These are phyloP conservation scores for Globisporangium nodosum DNA, from an alignment of 352 stramenopile genomes.

Conservation along the genomic window DNA sequence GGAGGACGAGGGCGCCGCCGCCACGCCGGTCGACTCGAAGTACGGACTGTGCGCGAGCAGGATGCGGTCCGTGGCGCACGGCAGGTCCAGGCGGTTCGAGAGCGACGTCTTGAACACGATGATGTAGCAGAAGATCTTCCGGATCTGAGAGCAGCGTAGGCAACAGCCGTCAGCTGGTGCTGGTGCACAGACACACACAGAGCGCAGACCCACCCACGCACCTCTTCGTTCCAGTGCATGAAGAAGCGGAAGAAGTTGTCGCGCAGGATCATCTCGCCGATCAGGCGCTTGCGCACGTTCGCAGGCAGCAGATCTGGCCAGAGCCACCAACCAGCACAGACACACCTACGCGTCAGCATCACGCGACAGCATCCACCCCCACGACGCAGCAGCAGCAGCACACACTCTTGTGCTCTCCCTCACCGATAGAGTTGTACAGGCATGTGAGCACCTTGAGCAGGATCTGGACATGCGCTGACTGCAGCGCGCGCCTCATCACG, in stretches of 20 bases:
- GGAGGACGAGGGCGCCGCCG: conserved; percentile 9
- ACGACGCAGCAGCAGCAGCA: background rate
- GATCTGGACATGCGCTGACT: conserved; percentile 78
- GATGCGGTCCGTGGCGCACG: conserved; percentile 65
- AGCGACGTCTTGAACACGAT: conserved; percentile 79
- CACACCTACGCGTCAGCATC: background rate
- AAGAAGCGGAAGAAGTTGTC: conserved; percentile 88
- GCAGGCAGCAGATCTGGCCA: conserved; percentile 58
- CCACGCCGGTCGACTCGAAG: conserved; percentile 29
- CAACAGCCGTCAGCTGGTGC: background rate
- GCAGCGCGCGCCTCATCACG: conserved; percentile 62
- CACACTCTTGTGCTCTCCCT: conserved; percentile 1
- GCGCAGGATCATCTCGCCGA: conserved; percentile 68
- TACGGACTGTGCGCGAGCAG: conserved; percentile 68
- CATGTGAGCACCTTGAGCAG: conserved; percentile 84
- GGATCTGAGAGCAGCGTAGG: conserved; percentile 35
- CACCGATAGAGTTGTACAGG: conserved; percentile 81
- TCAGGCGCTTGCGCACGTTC: conserved; percentile 51
- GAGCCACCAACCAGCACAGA: background rate
- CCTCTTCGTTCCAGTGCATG: conserved; percentile 88
- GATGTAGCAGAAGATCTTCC: conserved; percentile 83
- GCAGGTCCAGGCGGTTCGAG: conserved; percentile 71
- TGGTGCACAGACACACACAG: background rate
- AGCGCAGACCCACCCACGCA: conserved; percentile 14
- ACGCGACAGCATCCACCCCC: background rate